Conservation (phyloP, 306 rosid genomes). For the Luffa aegyptiaca region DNA sequence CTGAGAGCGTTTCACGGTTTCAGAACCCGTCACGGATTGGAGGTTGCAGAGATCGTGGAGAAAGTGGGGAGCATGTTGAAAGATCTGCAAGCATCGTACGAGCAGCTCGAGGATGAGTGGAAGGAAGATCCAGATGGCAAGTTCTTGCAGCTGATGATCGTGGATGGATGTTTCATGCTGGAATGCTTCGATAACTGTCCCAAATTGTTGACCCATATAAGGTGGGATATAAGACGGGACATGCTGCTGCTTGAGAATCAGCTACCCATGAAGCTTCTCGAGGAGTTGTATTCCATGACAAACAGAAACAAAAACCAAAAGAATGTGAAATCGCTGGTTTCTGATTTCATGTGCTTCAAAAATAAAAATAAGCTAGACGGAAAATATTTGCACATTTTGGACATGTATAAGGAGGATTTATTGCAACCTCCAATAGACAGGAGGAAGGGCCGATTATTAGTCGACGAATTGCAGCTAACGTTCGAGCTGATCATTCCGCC, state of each 20-base stretch:
- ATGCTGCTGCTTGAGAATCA: slow-evolving; percentile 63
- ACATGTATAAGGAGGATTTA: slow-evolving; percentile 13
- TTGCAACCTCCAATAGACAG: not conserved
- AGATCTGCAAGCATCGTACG: slow-evolving; percentile 27
- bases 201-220: not conserved
- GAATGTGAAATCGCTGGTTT: no score
- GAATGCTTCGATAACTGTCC: slow-evolving; percentile 12
- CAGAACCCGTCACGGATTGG: slow-evolving; percentile 14
- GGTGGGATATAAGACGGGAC: slow-evolving; percentile 29
- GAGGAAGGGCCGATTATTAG: no score
- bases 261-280: slow-evolving; percentile 33
- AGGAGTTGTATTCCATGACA: slow-evolving; percentile 16
- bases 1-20: slow-evolving; percentile 32
- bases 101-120: slow-evolving; percentile 24
- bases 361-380: not conserved
- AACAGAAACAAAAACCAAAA: not conserved
- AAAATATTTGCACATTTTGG: slow-evolving; percentile 28
- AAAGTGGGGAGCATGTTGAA: slow-evolving; percentile 15
- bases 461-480: no score
- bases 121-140: not conserved
- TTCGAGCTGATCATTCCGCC: slow-evolving; percentile 8
- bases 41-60: not conserved
- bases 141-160: slow-evolving; percentile 34
- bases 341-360: no score
- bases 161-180: slow-evolving; percentile 54